phyloP scores from a whole-genome alignment of 208 protist species.

The Vickermania ingenoplastis region DNA sequence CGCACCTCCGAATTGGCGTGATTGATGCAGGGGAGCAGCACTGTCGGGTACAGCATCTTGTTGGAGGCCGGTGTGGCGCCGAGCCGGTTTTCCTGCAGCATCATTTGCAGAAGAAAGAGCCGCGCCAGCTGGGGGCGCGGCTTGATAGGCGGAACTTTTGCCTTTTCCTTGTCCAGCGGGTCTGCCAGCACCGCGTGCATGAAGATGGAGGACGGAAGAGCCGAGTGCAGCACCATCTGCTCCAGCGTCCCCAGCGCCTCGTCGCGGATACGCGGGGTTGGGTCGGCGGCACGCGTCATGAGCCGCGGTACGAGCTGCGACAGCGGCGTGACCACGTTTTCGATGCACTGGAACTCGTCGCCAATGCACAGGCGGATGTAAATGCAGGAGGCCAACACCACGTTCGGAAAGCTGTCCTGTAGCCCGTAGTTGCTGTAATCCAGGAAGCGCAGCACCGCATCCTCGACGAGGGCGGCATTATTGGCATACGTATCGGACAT shows the following conservation, averaged over 20 bases:
- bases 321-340: slow-evolving; percentile 27
- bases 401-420: slow-evolving; percentile 72
- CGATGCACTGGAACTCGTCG: slow-evolving; percentile 31
- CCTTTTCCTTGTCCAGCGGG: slow-evolving; percentile 59
- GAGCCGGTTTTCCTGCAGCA: slow-evolving; percentile 14
- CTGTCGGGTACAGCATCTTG: slow-evolving; percentile 29
- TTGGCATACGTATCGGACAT: slow-evolving; percentile 15
- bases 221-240: slow-evolving; percentile 30
- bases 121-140: slow-evolving; percentile 55
- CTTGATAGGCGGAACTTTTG: slow-evolving; percentile 39
- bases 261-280: slow-evolving; percentile 57
- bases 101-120: slow-evolving; percentile 37
- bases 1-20: slow-evolving; percentile 72
- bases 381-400: slow-evolving; percentile 51
- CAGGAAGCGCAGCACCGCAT: slow-evolving; percentile 64
- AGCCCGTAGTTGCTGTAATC: slow-evolving; percentile 67
- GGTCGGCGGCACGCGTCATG: slow-evolving; percentile 59
- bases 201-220: slow-evolving; percentile 22
- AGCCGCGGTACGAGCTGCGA: slow-evolving; percentile 58
- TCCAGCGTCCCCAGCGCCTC: slow-evolving; percentile 53
- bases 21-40: slow-evolving; percentile 69
- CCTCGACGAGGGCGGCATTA: slow-evolving; percentile 22
- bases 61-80: slow-evolving; percentile 10
- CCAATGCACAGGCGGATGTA: slow-evolving; percentile 59
- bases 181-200: slow-evolving; percentile 48